Percentiles rank a stretch among this genome's conserved stretches.
phyloP scores from a whole-genome alignment of 108 stramenopile genomes.

The Aurantiochytrium sp. region DNA sequence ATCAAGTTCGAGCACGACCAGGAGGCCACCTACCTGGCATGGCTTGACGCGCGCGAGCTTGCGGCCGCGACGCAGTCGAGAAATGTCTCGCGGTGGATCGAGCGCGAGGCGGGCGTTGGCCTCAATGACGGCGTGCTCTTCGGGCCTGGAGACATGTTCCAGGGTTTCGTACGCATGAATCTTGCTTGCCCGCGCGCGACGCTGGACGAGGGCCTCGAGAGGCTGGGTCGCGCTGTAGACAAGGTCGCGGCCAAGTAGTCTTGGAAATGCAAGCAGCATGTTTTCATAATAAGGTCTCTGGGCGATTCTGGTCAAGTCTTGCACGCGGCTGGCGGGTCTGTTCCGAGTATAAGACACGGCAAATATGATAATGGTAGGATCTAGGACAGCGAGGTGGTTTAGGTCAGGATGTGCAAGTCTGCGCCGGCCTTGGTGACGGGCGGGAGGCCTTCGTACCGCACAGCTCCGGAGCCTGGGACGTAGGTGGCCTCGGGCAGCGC shows the following conservation, averaged over 20 bases:
- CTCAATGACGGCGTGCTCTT: neutral
- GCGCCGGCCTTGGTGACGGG: neutral
- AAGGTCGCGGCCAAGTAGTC: neutral
- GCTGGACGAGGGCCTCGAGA: neutral
- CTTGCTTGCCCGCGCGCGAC: neutral
- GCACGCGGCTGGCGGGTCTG: too few species aligned
- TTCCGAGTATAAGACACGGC: too few species aligned
- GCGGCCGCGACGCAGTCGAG: neutral
- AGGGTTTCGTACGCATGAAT: neutral
- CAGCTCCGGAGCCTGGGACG: neutral
- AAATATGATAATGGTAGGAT: too few species aligned
- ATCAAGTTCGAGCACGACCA: neutral
- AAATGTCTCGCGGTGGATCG: neutral
- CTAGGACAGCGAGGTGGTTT: too few species aligned
- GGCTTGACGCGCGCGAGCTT: conserved; percentile 15
- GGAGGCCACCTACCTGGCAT: conserved; percentile 3
- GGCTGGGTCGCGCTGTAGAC: neutral
- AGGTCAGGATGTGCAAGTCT: too few species aligned
- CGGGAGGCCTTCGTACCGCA: neutral
- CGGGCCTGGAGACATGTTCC: neutral
- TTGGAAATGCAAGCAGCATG: neutral
- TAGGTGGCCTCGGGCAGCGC: neutral
- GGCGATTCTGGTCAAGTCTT: too few species aligned
- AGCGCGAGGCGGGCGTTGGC: neutral
- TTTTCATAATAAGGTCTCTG: neutral